Base-by-base conservation (phyloP, 805 yeast genomes). In the Kluyveromyces siamensis region DNA sequence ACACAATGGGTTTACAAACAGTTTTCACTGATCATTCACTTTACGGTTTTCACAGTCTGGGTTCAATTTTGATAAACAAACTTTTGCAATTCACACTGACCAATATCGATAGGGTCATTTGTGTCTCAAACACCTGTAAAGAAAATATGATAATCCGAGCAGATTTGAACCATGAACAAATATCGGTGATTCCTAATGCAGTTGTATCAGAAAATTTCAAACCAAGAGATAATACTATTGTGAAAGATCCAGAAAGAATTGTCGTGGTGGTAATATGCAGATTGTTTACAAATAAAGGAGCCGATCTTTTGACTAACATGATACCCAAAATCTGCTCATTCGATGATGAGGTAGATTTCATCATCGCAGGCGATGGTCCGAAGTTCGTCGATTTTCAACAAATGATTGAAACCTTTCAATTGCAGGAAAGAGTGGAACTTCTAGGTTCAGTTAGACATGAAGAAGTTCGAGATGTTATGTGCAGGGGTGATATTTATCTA, bases 321-420 rank as follows among this genome's bases (percentile, higher is more conserved):
- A 84, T 93, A 19, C 99, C 99, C 0, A 70, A 81, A 39, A 81
- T 93, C 3, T 93, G 99, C 61, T 59, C 70, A 7, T 63, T 69
- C 14, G 76, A 81, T 48, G 73, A 77, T 0, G 75, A 79, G 16
- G 90, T 90, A 1, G 78, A 80, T 46, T 90, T 93, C 55, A 65
- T 91, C 2, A 80, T 93, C 42, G 99, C 97, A 2, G 99, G 99
- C 11, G 95, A 88, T 66, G 99, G 99, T 0, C 99, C 99, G 1
- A 87, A 87, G 58, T 89, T 85, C 56, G 79, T 93, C 9, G 98
- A 93, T 58, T 71, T 93, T 47, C 96, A 90, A 63, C 99, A 93
- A 64, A 90, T 90, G 90, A 75, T 96, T 45, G 99, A 93, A 63
- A 77, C 80, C 51, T 77, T 82, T 63, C 80, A 87, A 52, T 69